Evolutionary conservation across 1,284 basidiomycete genomes (phyloP), one percentile per base, ranked within the genome.

Genomic region (Rhodofomes roseus): DNA sequence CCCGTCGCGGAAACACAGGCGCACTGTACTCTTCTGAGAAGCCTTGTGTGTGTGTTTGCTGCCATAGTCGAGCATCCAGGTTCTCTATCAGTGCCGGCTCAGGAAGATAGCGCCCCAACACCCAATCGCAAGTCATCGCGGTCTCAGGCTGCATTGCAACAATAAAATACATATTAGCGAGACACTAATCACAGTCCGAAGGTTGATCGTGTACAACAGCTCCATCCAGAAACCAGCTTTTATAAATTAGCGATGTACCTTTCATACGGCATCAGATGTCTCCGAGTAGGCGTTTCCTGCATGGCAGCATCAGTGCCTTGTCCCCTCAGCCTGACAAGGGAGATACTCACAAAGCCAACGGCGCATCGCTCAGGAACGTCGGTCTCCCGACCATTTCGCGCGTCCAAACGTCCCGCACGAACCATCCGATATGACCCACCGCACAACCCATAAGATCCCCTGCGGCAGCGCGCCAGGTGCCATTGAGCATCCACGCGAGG

Each of bases 321-420:
- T n/a, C 1, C 36, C 20, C 23, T 18, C 25, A 12, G 36, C 44
- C 3, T 12, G 39, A 23, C 5, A 14, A 46, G 3, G 22, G 60
- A 23, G 25, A 46, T 22, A 87, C 95, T 79, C 69, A 97, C 95
- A 97, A 70, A 55, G 83, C 66, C 23, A 81, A 76, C 0, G 95
- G 95, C 0, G 95, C 89, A 57, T 90, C 87, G 59, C 91, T 89
- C 66, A 95, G 82, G 52, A 90, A 75, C 1, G 84, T 86, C 55
- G 83, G 82, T 0, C 90, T 90, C 20, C 90, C 92, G 2, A 87
- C 77, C 84, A 96, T 92, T 75, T 99, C 96, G 61, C 93, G 80
- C 25, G 90, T 89, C 97, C 96, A 99, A 1, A 96, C 92, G 67
- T 98, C 95, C 57, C 93, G 82, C 66, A 97, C 74, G 75, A 98